These are phyloP conservation scores for Cladophialophora carrionii DNA, from an alignment of 2,329 filamentous ascomycete species.

Conservation along the genomic window DNA sequence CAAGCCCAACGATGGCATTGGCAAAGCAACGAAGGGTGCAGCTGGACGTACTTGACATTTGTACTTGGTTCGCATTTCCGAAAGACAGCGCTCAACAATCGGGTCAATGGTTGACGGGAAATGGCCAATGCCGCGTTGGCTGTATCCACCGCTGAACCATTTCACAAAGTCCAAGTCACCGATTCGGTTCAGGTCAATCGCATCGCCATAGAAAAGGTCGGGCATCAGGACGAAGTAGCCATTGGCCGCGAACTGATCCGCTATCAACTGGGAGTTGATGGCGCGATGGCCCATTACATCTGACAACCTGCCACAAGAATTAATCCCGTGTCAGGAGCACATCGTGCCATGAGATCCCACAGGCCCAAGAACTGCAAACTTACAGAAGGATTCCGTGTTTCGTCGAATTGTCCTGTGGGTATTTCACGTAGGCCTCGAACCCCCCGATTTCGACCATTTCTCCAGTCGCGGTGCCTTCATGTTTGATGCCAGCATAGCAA, in stretches of 20 bases:
- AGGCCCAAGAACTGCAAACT: background rate
- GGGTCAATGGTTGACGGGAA: conserved; percentile 54
- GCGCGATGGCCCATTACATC: conserved; percentile 62
- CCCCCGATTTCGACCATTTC: background rate
- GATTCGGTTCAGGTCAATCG: conserved; percentile 58
- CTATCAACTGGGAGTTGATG: conserved; percentile 65
- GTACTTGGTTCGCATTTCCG: conserved; percentile 39
- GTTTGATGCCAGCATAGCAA: conserved; percentile 17
- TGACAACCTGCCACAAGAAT: conserved; percentile 43
- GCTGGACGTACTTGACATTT: conserved; percentile 11
- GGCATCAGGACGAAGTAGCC: conserved; percentile 69
- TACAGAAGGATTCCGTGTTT: conserved; percentile 10
- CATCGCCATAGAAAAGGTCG: conserved; percentile 71
- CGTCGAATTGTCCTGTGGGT: conserved; percentile 8
- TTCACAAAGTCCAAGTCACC: conserved; percentile 49
- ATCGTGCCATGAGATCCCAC: background rate
- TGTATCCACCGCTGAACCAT: conserved; percentile 19
- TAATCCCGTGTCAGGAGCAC: background rate
- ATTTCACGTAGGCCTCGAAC: conserved; percentile 17
- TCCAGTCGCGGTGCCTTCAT: conserved; percentile 10
- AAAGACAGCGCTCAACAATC: conserved; percentile 53
- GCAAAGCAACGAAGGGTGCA: background rate
- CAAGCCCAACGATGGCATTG: background rate
- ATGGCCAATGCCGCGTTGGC: conserved; percentile 42
- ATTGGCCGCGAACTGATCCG: conserved; percentile 73